Base-by-base conservation (phyloP, 2,329 filamentous ascomycete genomes). In the Periconia sp. region DNA sequence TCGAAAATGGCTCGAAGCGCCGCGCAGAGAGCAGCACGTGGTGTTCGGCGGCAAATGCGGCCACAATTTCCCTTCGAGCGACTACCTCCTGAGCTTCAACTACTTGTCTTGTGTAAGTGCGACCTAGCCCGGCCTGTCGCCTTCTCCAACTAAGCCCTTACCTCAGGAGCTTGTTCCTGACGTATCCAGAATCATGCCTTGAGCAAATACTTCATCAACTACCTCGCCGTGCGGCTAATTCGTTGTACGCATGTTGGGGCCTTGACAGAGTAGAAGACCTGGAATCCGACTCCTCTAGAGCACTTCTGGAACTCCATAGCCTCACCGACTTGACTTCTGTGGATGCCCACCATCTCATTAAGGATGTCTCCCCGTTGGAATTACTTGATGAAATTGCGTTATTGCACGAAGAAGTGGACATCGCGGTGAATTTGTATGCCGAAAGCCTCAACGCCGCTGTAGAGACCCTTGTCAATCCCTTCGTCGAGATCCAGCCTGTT, bases 91-190 rank as follows among this genome's bases (percentile, higher is more conserved):
- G 48, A 51, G 36, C 40, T 48, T 13, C 41, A 51, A 19, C 31
- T 49, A 13, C 34, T 45, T 12, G 22, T 34, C 5, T 32, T 48
- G n/a, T 48, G 40, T 33, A 51, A 48, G 31, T 51, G 43, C 32
- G 39, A 48, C 30, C 23, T 36, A 1, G 26, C 17, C n/a, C n/a
- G 5, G 45, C 41, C 13, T 30, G 33, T 18, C 34, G 37, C 8
- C 41, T 50, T 5, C 16, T 48, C 4, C 32, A 26, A 35, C 10
- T 41, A 16, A 48, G 41, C 26, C 15, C 35, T 12, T n/a, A 40
- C 17, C 15, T 46, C 26, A 43, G 41, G 30, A 35, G 13, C 23
- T 35, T 50, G 5, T 45, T 48, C 36, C 36, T 45, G 15, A 10
- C n/a, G 11, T 50, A 46, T 23, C 29, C 47, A 5, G 46, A 46